phyloP scores from a whole-genome alignment of 192 early-diverging fungal genomes.

The Coemansia sp. region DNA sequence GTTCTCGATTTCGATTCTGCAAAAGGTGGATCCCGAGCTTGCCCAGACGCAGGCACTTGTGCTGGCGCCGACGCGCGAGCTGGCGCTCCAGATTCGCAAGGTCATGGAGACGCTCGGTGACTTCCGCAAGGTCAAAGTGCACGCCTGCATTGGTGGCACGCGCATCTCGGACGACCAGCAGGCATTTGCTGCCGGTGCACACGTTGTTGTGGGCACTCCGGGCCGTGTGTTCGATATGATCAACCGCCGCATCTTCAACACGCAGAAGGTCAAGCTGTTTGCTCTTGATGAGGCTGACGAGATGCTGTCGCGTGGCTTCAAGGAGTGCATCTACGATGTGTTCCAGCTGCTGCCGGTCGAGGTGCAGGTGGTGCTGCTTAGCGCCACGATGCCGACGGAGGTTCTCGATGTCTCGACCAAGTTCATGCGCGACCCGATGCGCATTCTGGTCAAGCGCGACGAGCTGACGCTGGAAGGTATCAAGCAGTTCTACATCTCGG shows the following conservation, averaged over 20 bases:
- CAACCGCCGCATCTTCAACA: constrained; percentile 82
- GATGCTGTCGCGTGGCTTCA: constrained; percentile 98
- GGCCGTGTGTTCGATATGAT: constrained; percentile 99
- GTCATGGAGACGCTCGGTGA: constrained; percentile 93
- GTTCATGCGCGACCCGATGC: constrained; percentile 98
- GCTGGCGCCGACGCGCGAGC: constrained; percentile 95
- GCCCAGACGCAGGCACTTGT: constrained; percentile 92
- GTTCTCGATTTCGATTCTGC: constrained; percentile 98
- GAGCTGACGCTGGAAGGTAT: constrained; percentile 95
- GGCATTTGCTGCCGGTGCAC: constrained; percentile 77
- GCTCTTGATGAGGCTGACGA: constrained; percentile 99
- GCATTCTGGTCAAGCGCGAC: constrained; percentile 98
- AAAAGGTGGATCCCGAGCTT: constrained; percentile 78
- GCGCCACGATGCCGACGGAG: constrained; percentile 94
- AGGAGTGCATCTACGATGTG: constrained; percentile 97
- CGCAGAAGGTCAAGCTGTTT: constrained; percentile 92
- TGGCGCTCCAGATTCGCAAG: constrained; percentile 97
- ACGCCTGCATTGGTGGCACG: constrained; percentile 98
- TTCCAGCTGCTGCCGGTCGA: constrained; percentile 85
- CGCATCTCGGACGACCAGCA: constrained; percentile 87
- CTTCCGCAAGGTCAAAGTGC: constrained; percentile 93
- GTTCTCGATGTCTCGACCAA: constrained; percentile 94
- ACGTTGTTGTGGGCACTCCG: constrained; percentile 97
- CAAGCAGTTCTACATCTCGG: constrained; percentile 97
- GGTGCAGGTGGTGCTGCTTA: constrained; percentile 96